Percentiles rank a stretch among this genome's conserved stretches.
These are phyloP conservation scores for Neurospora sp. DNA, from an alignment of 495 filamentous ascomycete species.

Conservation along the genomic window DNA sequence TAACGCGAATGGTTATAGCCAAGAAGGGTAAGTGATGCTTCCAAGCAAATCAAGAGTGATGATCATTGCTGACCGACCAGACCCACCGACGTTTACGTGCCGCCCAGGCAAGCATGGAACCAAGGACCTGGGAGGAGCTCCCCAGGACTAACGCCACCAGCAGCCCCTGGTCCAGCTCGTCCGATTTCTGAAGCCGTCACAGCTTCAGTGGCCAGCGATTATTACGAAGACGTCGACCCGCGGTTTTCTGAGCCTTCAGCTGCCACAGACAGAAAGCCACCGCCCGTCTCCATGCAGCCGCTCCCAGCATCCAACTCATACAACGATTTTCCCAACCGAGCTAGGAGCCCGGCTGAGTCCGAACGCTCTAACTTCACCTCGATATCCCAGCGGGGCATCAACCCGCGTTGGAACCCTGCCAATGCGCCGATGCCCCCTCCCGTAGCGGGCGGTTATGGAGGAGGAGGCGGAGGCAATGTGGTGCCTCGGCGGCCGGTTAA, in stretches of 20 bases:
- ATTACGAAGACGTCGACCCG: conserved; percentile 93
- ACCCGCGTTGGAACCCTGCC: conserved; percentile 63
- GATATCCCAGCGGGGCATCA: conserved; percentile 74
- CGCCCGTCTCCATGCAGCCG: conserved; percentile 18
- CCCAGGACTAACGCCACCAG: conserved; percentile 24
- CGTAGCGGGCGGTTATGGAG: conserved; percentile 15
- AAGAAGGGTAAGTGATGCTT: conserved; percentile 54
- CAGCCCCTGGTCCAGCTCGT: conserved; percentile 18
- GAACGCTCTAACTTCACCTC: conserved; percentile 76
- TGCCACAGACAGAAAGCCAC: conserved; percentile 15
- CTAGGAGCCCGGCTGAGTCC: conserved; percentile 64
- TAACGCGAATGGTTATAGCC: conserved; percentile 57
- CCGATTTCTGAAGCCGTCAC: conserved; percentile 18
- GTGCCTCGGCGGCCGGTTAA: conserved; percentile 30
- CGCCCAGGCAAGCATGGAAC: conserved; percentile 51
- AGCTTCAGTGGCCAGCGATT: conserved; percentile 37
- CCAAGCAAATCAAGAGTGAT: neutral
- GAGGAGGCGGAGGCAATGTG: conserved; percentile 1
- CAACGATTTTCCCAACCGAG: conserved; percentile 54
- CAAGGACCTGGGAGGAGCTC: conserved; percentile 36
- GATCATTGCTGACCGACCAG: neutral
- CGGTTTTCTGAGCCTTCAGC: conserved; percentile 51
- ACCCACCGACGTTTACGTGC: conserved; percentile 47
- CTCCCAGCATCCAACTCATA: conserved; percentile 16
- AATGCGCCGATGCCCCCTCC: conserved; percentile 26